Evolutionary conservation across 108 stramenopile genomes (phyloP).

Genomic region (Hondaea fermentalgiana): DNA sequence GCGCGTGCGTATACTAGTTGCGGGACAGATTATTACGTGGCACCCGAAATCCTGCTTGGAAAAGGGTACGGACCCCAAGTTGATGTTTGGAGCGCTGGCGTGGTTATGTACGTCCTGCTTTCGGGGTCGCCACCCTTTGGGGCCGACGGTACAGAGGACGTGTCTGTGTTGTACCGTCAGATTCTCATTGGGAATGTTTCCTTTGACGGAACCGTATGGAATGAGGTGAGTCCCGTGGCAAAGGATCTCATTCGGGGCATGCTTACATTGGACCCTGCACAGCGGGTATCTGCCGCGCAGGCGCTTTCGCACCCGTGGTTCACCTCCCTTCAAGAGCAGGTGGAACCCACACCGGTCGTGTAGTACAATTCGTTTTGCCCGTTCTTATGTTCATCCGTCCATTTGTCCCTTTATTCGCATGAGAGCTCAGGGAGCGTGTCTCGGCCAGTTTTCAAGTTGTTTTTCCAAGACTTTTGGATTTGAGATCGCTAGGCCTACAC

Average conservation of each 20-base stretch:
- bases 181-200: conserved; percentile 23
- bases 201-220: conserved; percentile 29
- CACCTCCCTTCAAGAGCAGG: too few species aligned
- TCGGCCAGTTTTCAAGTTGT: too few species aligned
- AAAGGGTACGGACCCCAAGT: conserved; percentile 71
- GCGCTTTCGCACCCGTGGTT: conserved; percentile 29
- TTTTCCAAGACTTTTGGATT: too few species aligned
- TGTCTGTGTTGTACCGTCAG: not conserved
- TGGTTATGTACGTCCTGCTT: conserved; percentile 86
- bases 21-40: conserved; percentile 84
- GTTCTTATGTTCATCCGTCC: too few species aligned
- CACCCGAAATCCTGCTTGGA: conserved; percentile 77
- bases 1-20: conserved; percentile 38
- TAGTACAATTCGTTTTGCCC: too few species aligned
- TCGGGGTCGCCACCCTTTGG: conserved; percentile 91
- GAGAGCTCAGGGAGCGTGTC: too few species aligned
- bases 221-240: conserved; percentile 17
- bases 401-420: too few species aligned
- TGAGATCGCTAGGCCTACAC: too few species aligned
- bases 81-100: conserved; percentile 90
- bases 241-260: conserved; percentile 16
- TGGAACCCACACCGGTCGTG: too few species aligned
- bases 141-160: conserved; percentile 73
- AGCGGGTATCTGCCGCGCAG: not conserved
- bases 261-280: conserved; percentile 24